Conservation (phyloP, 2,329 filamentous ascomycete species). For the Arthroderma sp. region DNA sequence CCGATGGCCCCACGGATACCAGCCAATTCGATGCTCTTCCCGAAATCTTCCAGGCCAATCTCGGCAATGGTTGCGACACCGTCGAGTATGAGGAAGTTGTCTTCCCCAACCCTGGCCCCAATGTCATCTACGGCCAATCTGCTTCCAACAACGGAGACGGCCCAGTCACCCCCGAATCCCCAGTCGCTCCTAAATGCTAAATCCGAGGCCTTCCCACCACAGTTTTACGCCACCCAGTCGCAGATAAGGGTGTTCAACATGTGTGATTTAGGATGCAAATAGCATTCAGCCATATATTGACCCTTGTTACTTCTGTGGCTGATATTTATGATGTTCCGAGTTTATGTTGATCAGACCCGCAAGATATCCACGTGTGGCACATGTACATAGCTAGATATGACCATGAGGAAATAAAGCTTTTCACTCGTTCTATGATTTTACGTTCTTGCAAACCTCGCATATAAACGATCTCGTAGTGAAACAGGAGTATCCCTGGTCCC, state of each 20-base stretch:
- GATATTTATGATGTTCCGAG: no score
- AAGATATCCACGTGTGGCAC: no score
- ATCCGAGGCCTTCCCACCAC: no score
- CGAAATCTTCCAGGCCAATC: constrained; percentile 4
- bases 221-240: background rate
- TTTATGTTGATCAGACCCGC: no score
- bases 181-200: background rate
- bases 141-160: background rate
- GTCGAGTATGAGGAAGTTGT: constrained; percentile 1
- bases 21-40: constrained; percentile 2
- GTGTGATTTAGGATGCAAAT: background rate
- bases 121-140: background rate
- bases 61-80: constrained; percentile 1
- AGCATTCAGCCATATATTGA: no score
- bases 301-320: no score
- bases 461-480: no score
- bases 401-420: no score
- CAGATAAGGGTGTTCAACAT: background rate
- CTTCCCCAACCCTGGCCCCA: constrained; percentile 1
- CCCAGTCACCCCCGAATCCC: background rate
- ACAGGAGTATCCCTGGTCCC: no score
- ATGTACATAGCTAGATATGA: no score
- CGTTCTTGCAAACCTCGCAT: no score
- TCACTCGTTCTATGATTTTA: no score
- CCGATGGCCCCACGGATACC: background rate